Conservation (phyloP, 1,139 yeast genomes). For the Yamadazyma epiphylla region DNA sequence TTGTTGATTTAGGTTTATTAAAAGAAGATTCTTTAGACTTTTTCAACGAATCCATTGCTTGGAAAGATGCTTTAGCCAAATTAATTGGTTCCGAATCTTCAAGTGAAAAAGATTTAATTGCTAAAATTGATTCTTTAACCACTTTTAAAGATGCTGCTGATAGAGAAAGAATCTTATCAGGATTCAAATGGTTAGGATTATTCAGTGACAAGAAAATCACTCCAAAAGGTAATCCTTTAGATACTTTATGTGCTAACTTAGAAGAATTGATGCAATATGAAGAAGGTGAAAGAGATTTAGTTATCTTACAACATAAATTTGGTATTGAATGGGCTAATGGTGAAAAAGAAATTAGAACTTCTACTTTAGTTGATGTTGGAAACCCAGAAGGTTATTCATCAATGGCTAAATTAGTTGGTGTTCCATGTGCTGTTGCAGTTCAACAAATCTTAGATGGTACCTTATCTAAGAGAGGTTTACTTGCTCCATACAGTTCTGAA, state of each 20-base stretch:
- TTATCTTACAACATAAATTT: slow-evolving; percentile 93
- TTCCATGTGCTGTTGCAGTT: slow-evolving; percentile 96
- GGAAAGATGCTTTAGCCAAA: slow-evolving; percentile 85
- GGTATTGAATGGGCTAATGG: slow-evolving; percentile 98
- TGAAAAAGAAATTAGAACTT: slow-evolving; percentile 82
- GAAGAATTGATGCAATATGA: slow-evolving; percentile 96
- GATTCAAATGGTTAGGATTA: slow-evolving; percentile 92
- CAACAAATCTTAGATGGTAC: slow-evolving; percentile 83
- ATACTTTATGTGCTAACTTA: slow-evolving; percentile 92
- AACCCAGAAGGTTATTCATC: slow-evolving; percentile 91
- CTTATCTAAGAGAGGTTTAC: slow-evolving; percentile 67
- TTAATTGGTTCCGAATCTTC: slow-evolving; percentile 72
- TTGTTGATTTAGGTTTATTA: slow-evolving; percentile 91
- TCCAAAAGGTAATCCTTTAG: slow-evolving; percentile 93
- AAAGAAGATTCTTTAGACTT: slow-evolving; percentile 66
- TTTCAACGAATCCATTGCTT: slow-evolving; percentile 58
- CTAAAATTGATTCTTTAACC: slow-evolving; percentile 74
- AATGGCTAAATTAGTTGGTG: slow-evolving; percentile 98
- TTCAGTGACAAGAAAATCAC: slow-evolving; percentile 72
- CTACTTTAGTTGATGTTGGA: slow-evolving; percentile 94
- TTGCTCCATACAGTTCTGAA: slow-evolving; percentile 91
- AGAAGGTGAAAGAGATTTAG: slow-evolving; percentile 93
- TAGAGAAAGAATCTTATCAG: slow-evolving; percentile 80
- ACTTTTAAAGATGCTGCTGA: slow-evolving; percentile 78
- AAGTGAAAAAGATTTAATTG: slow-evolving; percentile 67